These are phyloP conservation scores for Phoenix roebelenii DNA, from an alignment of 176 grass and related monocot species.

Conservation along the genomic window DNA sequence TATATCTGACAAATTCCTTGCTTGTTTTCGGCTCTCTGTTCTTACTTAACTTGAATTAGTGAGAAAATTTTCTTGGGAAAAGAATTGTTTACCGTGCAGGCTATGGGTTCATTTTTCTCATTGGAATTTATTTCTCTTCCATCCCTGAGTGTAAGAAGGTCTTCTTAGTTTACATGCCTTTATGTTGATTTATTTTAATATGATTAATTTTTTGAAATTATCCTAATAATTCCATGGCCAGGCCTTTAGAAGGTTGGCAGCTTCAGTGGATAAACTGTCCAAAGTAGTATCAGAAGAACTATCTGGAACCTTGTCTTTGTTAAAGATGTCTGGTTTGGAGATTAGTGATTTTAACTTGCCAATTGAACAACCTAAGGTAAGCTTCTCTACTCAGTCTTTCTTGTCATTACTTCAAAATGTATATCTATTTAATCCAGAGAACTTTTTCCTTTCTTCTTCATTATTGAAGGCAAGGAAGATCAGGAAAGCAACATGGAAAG, in stretches of 20 bases:
- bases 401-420: neutral
- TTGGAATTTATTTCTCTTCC: slow-evolving; percentile 29
- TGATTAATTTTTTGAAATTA: too few relatives aligned
- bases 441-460: neutral
- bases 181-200: too few relatives aligned
- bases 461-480: slow-evolving; percentile 23
- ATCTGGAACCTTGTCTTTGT: slow-evolving; percentile 30
- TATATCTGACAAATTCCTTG: too few relatives aligned
- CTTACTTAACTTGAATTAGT: too few relatives aligned
- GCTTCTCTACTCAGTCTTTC: neutral
- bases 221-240: slow-evolving; percentile 5
- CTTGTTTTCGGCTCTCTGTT: too few relatives aligned
- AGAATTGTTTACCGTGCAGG: slow-evolving; percentile 12
- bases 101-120: slow-evolving; percentile 30
- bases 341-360: slow-evolving; percentile 44
- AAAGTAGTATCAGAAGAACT: slow-evolving; percentile 31
- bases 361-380: slow-evolving; percentile 36
- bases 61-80: too few relatives aligned
- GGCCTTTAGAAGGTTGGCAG: slow-evolving; percentile 23
- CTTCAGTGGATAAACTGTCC: slow-evolving; percentile 18
- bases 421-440: neutral
- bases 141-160: slow-evolving; percentile 25
- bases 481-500: slow-evolving; percentile 18
- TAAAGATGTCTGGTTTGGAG: slow-evolving; percentile 41
- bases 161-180: neutral